Percentiles rank a stretch among this genome's conserved stretches.
phyloP scores from a whole-genome alignment of 2,329 filamentous ascomycete species.

The Exophiala viscosa region DNA sequence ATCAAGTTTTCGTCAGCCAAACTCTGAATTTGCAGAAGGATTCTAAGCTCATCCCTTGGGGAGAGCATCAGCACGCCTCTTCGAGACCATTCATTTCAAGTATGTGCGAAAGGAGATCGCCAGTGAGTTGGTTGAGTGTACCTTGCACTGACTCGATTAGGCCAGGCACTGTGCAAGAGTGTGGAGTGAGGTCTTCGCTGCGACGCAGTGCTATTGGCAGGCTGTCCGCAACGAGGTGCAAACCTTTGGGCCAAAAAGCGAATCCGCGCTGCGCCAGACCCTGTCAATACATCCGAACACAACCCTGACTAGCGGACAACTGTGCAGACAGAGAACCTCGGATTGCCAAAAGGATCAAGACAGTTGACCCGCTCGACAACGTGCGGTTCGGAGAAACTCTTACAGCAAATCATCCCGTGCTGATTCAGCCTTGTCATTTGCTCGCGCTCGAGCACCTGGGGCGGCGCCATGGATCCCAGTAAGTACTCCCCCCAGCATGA shows the following conservation, averaged over 20 bases:
- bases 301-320: conserved; percentile 9
- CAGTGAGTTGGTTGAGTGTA: no score
- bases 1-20: no score
- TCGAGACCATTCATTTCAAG: no score
- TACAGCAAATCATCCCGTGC: conserved; percentile 12
- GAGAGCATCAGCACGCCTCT: no score
- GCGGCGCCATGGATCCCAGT: conserved; percentile 24
- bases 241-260: conserved; percentile 4
- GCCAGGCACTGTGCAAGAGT: no score
- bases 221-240: conserved; percentile 1
- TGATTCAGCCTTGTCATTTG: conserved; percentile 22
- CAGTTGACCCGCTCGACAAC: conserved; percentile 3
- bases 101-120: no score
- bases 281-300: conserved; percentile 7
- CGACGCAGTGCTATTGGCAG: conserved; percentile 13
- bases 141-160: no score
- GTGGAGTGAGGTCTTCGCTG: no score
- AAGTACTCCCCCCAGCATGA: conserved; percentile 14
- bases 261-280: conserved; percentile 1
- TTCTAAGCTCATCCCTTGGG: no score
- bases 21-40: no score
- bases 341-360: conserved; percentile 8
- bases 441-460: background rate
- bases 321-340: conserved; percentile 1
- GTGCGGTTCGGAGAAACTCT: conserved; percentile 14